Base-by-base conservation (phyloP, 148 eudicot species). In the Nyssa sinensis region DNA sequence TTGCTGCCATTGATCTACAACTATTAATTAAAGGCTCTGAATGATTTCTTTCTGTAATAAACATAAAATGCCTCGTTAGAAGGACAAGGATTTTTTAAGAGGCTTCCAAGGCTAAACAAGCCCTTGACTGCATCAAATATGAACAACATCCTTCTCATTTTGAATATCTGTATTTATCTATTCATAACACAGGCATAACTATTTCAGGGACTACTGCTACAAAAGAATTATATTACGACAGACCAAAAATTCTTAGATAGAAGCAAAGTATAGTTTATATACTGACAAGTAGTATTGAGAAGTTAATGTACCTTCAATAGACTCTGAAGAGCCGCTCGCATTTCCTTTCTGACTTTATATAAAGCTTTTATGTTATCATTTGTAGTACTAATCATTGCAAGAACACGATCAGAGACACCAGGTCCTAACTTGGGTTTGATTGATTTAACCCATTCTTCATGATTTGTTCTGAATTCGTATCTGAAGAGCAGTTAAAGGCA, bases 261-360 rank as follows among this genome's bases (percentile, higher is more conserved):
- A 37, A 16, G 53, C 1, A 10, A 0, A 37, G 1, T 24, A 0
- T 0, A 37, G 51, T 16, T 0, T 39, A 5, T 14, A 32, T 49
- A 64, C 13, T 44, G 62, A 44, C 62, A 27, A 60, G 8, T 53
- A 77, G 41, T 47, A 58, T 57, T 55, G 51, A 59, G 24, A 55
- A 47, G 58, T 16, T 35, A 37, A 35, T 12, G 25, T 84, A 94
- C 98, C 98, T 91, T 89, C 77, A 94, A 79, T 23, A 94, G 89
- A 70, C 79, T 74, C 73, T 84, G 90, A 61, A 94, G 74, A 71
- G 93, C 93, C 55, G 76, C 74, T 74, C 90, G 82, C 87, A 94
- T 75, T 78, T 94, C 98, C 2, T 81, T 77, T 82, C 92, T 88
- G 65, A 89, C 94, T 88, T 90, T 94, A 72, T 91, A 94, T 67